phyloP scores from a whole-genome alignment of 1,284 basidiomycete genomes.

The Volvariella volvacea region DNA sequence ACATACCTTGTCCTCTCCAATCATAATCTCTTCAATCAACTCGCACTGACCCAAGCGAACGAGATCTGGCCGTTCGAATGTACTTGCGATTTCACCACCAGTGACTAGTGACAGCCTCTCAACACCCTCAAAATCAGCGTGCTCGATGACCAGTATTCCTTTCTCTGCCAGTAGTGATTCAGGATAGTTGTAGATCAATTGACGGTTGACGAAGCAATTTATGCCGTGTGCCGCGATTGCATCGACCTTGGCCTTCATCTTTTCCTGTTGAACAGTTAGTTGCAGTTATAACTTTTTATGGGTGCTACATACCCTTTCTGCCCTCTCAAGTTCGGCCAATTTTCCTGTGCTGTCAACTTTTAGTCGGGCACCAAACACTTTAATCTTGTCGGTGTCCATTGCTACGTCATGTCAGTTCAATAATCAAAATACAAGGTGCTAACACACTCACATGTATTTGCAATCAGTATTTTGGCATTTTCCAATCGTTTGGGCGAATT shows the following conservation, averaged over 20 bases:
- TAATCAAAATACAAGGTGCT: neutral
- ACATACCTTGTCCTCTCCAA: constrained; percentile 94
- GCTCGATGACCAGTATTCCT: constrained; percentile 96
- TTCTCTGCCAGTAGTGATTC: constrained; percentile 91
- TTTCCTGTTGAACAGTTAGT: constrained; percentile 56
- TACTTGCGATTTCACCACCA: constrained; percentile 95
- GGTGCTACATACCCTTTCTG: constrained; percentile 64
- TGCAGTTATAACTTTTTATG: too few relatives aligned
- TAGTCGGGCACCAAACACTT: constrained; percentile 95
- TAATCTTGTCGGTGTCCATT: constrained; percentile 99
- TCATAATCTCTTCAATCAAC: constrained; percentile 97
- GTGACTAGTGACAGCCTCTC: constrained; percentile 95
- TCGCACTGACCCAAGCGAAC: constrained; percentile 95
- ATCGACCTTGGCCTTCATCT: constrained; percentile 99
- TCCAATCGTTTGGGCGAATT: constrained; percentile 94
- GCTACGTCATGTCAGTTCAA: constrained; percentile 39
- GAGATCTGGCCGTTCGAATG: constrained; percentile 90
- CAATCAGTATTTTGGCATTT: constrained; percentile 95
- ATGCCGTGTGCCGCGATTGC: constrained; percentile 94
- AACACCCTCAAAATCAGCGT: constrained; percentile 99
- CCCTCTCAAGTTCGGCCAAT: constrained; percentile 95
- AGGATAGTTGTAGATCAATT: constrained; percentile 99
- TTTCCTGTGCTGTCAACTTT: constrained; percentile 96
- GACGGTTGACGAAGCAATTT: constrained; percentile 97
- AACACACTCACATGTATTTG: constrained; percentile 80